Evolutionary conservation across 208 protist species (phyloP).

Genomic region (Leishmania arabica): DNA sequence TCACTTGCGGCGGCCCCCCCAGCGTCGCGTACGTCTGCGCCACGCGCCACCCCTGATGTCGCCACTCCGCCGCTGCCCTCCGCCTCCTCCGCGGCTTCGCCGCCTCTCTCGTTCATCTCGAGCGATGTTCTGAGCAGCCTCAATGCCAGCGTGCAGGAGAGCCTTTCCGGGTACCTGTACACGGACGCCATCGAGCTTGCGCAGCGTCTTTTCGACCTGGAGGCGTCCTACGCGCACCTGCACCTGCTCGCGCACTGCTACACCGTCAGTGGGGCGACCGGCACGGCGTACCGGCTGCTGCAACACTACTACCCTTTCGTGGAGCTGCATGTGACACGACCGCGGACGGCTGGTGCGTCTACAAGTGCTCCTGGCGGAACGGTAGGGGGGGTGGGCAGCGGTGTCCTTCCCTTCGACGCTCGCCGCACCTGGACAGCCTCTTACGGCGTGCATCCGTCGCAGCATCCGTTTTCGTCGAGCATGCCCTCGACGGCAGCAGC

Average conservation of each 20-base stretch:
- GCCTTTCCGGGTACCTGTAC: constrained; percentile 63
- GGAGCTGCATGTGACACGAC: constrained; percentile 32
- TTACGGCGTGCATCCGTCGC: background rate
- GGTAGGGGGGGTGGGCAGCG: background rate
- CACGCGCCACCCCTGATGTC: background rate
- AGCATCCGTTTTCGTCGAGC: background rate
- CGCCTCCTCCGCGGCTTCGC: background rate
- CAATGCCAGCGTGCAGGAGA: constrained; percentile 50
- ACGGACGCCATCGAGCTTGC: constrained; percentile 90
- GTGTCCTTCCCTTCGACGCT: constrained; percentile 15
- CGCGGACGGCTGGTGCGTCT: constrained; percentile 15
- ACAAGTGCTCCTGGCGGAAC: background rate
- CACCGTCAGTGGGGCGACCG: constrained; percentile 42
- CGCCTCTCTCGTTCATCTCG: constrained; percentile 5
- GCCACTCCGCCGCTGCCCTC: background rate
- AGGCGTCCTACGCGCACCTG: constrained; percentile 48
- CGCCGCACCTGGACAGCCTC: constrained; percentile 26
- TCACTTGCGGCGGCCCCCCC: constrained; percentile 1
- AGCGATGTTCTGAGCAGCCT: constrained; percentile 28
- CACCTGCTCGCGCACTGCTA: constrained; percentile 81
- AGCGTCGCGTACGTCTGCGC: background rate
- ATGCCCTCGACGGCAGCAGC: background rate
- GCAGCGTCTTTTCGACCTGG: constrained; percentile 80
- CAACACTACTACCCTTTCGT: constrained; percentile 65
- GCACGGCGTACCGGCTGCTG: constrained; percentile 70